These are phyloP conservation scores for Cydonia oblonga DNA, from an alignment of 331 rosid species.

Conservation along the genomic window DNA sequence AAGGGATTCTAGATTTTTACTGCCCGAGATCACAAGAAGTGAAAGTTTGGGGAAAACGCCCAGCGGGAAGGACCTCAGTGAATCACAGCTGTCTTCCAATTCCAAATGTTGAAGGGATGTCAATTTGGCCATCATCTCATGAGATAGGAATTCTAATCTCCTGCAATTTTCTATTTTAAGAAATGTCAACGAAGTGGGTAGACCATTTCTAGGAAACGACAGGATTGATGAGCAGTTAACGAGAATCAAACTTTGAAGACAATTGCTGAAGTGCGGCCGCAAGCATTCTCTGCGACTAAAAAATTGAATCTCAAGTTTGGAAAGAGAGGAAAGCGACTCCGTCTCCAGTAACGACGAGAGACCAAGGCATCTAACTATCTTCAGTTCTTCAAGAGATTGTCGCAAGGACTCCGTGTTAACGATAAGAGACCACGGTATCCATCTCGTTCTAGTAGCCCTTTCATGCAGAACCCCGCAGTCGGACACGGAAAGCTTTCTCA, in stretches of 20 bases:
- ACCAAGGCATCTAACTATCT: not conserved
- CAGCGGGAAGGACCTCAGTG: not conserved
- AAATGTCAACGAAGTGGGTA: too few relatives aligned
- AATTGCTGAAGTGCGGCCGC: not conserved
- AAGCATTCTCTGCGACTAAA: not conserved
- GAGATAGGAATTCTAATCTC: not conserved
- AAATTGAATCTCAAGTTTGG: too few relatives aligned
- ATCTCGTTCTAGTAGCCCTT: too few relatives aligned
- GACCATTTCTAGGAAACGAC: too few relatives aligned
- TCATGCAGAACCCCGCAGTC: too few relatives aligned
- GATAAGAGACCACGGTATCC: too few relatives aligned
- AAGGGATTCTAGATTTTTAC: too few relatives aligned
- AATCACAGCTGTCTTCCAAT: fast-evolving
- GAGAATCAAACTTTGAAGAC: fast-evolving
- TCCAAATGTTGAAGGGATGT: not conserved
- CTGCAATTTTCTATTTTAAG: fast-evolving
- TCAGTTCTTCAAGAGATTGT: not conserved
- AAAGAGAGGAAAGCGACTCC: too few relatives aligned
- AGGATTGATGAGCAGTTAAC: not conserved
- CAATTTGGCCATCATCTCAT: not conserved
- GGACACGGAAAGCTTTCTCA: too few relatives aligned
- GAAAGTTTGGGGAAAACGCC: too few relatives aligned
- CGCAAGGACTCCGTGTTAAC: too few relatives aligned
- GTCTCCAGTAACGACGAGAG: too few relatives aligned
- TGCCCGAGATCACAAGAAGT: fast-evolving